Evolutionary conservation across 768 basidiomycete genomes (phyloP).

Genomic region (Auriscalpium vulgare): DNA sequence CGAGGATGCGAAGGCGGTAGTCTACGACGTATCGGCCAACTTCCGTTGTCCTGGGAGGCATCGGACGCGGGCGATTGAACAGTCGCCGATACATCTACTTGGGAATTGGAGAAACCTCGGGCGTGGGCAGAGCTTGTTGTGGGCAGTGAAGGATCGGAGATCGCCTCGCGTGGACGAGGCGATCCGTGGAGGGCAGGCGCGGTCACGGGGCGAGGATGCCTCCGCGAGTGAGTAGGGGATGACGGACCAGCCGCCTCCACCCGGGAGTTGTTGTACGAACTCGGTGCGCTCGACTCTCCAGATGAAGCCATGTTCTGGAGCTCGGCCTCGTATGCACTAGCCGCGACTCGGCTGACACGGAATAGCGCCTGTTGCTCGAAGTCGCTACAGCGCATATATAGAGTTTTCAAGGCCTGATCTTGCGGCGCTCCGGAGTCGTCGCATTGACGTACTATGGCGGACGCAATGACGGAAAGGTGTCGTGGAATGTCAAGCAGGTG

Average conservation of each 20-base stretch:
- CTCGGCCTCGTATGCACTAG: neutral
- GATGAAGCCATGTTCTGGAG: neutral
- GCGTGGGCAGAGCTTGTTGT: slow-evolving; percentile 13
- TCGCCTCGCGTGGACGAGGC: neutral
- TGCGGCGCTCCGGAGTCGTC: slow-evolving; percentile 20
- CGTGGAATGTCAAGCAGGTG: slow-evolving; percentile 71
- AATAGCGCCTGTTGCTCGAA: slow-evolving; percentile 63
- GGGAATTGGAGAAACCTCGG: slow-evolving; percentile 1
- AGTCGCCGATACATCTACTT: neutral
- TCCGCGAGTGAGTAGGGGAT: neutral
- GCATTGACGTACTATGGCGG: slow-evolving; percentile 60
- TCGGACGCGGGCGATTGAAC: neutral
- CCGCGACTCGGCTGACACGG: slow-evolving; percentile 52
- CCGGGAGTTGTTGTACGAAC: neutral
- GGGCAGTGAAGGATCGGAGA: slow-evolving; percentile 15
- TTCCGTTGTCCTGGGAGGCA: neutral
- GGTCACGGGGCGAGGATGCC: slow-evolving; percentile 8
- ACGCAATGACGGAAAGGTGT: slow-evolving; percentile 69
- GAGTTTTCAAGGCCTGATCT: slow-evolving; percentile 40
- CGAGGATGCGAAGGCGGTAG: slow-evolving; percentile 32
- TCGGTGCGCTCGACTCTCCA: slow-evolving; percentile 9
- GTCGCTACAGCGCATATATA: slow-evolving; percentile 55
- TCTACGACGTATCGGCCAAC: slow-evolving; percentile 1
- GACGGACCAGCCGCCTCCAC: neutral
- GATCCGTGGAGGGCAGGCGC: slow-evolving; percentile 1